phyloP scores from a whole-genome alignment of 2,329 filamentous ascomycete genomes.

The Exserohilum turcica region DNA sequence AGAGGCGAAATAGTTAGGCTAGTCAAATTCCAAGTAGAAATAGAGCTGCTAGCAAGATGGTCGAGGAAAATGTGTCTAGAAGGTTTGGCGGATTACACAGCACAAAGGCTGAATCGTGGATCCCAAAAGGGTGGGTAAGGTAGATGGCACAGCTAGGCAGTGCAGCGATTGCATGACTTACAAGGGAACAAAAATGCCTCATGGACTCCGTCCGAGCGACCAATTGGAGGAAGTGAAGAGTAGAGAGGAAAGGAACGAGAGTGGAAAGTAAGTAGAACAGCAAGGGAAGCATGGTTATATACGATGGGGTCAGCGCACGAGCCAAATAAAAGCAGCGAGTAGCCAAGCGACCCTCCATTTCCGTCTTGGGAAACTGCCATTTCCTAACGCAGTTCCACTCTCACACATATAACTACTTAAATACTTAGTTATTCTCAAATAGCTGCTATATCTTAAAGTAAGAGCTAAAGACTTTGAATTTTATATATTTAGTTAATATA shows the following conservation, averaged over 20 bases:
- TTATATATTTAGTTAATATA: too few species aligned
- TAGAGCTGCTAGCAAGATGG: not conserved
- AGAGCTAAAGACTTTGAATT: too few species aligned
- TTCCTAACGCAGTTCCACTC: slow-evolving; percentile 26
- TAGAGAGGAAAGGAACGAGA: slow-evolving; percentile 20
- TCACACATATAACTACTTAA: too few species aligned
- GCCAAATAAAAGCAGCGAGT: slow-evolving; percentile 29
- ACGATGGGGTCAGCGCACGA: slow-evolving; percentile 22
- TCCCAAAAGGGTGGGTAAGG: not conserved
- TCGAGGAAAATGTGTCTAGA: not conserved
- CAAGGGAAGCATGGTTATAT: slow-evolving; percentile 26
- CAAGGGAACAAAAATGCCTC: slow-evolving; percentile 22
- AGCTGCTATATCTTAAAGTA: too few species aligned
- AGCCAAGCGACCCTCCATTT: slow-evolving; percentile 25
- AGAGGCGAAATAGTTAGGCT: not conserved
- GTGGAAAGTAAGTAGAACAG: slow-evolving; percentile 14
- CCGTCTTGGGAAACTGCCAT: slow-evolving; percentile 21
- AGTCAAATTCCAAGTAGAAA: slow-evolving; percentile 1
- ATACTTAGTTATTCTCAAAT: too few species aligned
- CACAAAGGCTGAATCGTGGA: not conserved
- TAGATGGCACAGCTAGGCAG: slow-evolving; percentile 7
- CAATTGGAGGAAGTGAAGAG: slow-evolving; percentile 14
- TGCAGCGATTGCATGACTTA: slow-evolving; percentile 13
- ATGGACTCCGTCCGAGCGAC: slow-evolving; percentile 11
- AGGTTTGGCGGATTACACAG: not conserved